Percentiles rank a stretch among this genome's conserved stretches.
phyloP scores from a whole-genome alignment of 495 filamentous ascomycete genomes.

The Penicillium argentinense region DNA sequence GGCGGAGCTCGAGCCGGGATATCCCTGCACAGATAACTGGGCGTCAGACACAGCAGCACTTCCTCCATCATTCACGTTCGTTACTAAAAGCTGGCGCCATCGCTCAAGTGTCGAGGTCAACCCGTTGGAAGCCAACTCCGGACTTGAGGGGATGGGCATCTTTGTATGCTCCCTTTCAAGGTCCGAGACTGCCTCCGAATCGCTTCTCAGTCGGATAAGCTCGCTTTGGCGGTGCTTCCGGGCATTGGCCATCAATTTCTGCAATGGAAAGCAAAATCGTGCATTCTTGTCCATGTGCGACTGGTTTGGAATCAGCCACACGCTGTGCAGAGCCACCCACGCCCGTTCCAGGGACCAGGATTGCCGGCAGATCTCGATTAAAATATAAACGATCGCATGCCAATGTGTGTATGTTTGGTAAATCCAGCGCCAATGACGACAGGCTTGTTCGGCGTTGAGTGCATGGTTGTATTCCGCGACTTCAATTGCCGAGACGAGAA shows the following conservation, averaged over 20 bases:
- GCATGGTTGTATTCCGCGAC: conserved; percentile 57
- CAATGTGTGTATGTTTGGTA: conserved; percentile 61
- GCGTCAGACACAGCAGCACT: too few species aligned
- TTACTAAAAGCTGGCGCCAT: conserved; percentile 43
- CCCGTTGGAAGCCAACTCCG: conserved; percentile 25
- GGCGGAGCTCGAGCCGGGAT: background rate
- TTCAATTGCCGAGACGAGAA: conserved; percentile 47
- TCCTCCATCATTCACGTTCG: too few species aligned
- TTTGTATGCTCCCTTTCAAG: conserved; percentile 33
- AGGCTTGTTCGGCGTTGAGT: conserved; percentile 46
- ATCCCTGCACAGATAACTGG: too few species aligned
- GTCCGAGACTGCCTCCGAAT: conserved; percentile 25
- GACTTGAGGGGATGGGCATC: conserved; percentile 31
- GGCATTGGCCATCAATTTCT: conserved; percentile 51
- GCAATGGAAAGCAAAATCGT: conserved; percentile 54
- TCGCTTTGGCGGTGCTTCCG: conserved; percentile 44
- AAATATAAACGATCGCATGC: conserved; percentile 57
- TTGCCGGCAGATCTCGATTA: conserved; percentile 51
- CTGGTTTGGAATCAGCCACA: conserved; percentile 44
- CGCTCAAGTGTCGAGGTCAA: conserved; percentile 25
- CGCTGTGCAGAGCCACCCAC: conserved; percentile 52
- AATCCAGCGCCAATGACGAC: conserved; percentile 58
- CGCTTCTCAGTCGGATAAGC: conserved; percentile 32
- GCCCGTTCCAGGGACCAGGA: conserved; percentile 54
- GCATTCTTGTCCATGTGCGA: conserved; percentile 36